Percentiles rank a stretch among this genome's conserved stretches.
Evolutionary conservation across 371 early-diverging fungal species (phyloP).

Genomic region (Actinomortierella ambigua): DNA sequence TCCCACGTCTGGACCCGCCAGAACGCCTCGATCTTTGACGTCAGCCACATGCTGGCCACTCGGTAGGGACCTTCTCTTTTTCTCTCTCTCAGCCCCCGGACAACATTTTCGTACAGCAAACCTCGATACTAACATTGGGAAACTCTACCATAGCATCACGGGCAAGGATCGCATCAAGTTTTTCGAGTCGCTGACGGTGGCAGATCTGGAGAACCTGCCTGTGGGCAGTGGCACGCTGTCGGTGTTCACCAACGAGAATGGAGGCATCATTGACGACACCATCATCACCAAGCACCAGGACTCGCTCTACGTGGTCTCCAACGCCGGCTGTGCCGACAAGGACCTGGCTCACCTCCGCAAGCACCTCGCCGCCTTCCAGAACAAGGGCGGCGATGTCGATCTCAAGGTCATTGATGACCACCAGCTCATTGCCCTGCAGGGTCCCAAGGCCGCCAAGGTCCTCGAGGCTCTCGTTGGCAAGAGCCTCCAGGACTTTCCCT

Average conservation of each 20-base stretch:
- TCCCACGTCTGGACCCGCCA: conserved; percentile 91
- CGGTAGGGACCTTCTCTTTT: conserved; percentile 53
- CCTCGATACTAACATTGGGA: background rate
- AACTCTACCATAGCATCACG: conserved; percentile 60
- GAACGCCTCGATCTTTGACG: conserved; percentile 96
- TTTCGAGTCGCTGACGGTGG: conserved; percentile 88
- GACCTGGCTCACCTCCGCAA: conserved; percentile 86
- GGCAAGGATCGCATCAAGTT: conserved; percentile 91
- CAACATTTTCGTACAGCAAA: conserved; percentile 6
- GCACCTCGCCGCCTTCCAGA: conserved; percentile 79
- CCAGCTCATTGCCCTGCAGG: conserved; percentile 92
- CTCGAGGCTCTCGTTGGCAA: conserved; percentile 59
- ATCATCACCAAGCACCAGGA: conserved; percentile 89
- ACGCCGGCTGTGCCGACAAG: conserved; percentile 97
- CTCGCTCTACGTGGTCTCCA: conserved; percentile 93
- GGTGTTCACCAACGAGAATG: conserved; percentile 93
- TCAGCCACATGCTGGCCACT: conserved; percentile 98
- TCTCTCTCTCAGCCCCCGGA: no score
- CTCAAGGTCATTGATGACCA: conserved; percentile 83
- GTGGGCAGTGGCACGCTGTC: conserved; percentile 86
- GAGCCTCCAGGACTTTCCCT: conserved; percentile 72
- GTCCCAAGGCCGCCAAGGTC: conserved; percentile 71
- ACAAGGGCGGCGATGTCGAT: conserved; percentile 88
- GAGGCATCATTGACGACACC: conserved; percentile 98
- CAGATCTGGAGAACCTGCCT: conserved; percentile 82